A percentile compares a stretch with the other conserved stretches of the same genome.
phyloP scores from a whole-genome alignment of 257 asterid genomes.

The Petunia axillaris region DNA sequence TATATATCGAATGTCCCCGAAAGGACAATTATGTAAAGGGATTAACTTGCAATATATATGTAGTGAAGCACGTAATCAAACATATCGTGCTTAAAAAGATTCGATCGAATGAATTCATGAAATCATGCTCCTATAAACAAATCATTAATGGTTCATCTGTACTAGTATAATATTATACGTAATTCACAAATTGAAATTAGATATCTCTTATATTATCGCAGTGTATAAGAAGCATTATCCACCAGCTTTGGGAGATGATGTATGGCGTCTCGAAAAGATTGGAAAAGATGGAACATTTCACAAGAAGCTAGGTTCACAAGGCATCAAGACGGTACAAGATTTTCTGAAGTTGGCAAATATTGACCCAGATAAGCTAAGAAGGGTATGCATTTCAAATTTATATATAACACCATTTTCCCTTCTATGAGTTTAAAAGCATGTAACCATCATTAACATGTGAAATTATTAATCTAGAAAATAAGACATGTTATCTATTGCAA shows the following conservation, averaged over 20 bases:
- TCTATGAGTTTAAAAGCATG: too few species aligned
- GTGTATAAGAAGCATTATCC: conserved; percentile 85
- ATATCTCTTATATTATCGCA: conserved; percentile 15
- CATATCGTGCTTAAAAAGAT: background rate
- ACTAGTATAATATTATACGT: background rate
- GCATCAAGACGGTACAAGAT: conserved; percentile 64
- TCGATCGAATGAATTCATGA: background rate
- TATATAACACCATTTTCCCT: background rate
- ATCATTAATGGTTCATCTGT: background rate
- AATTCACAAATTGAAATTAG: background rate
- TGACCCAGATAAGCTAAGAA: conserved; percentile 50
- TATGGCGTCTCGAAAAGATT: conserved; percentile 79
- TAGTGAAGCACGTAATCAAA: background rate
- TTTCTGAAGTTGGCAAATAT: conserved; percentile 52
- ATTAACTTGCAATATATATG: background rate
- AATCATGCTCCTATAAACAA: background rate
- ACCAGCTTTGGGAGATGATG: conserved; percentile 61
- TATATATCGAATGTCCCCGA: too few species aligned
- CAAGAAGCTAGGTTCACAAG: conserved; percentile 45
- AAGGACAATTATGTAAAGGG: background rate
- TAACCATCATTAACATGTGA: too few species aligned
- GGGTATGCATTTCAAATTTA: conserved; percentile 35
- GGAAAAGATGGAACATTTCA: conserved; percentile 73
- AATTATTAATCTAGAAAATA: background rate
- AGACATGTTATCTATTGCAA: background rate